Base-by-base conservation (phyloP, 2,329 filamentous ascomycete species). In the Fusarium mexicanum region DNA sequence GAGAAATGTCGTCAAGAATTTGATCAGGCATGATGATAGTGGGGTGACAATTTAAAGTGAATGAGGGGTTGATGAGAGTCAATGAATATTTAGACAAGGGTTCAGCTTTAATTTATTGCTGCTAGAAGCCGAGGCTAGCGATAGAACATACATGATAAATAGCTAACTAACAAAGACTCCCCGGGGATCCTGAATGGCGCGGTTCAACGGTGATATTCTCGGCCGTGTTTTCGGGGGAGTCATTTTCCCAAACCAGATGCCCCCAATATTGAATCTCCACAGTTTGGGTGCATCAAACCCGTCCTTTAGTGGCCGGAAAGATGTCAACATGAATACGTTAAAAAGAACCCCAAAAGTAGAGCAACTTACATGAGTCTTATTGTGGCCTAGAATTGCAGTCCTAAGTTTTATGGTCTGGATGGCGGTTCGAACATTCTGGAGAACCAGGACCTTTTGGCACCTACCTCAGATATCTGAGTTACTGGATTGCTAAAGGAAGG, bases 1-100 rank as follows among this genome's bases (percentile, higher is more conserved):
- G 96, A 47, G 96, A 98, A 79, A 99, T 98, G 83, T 99, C 96
- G 86, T 98, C 92, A 58, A 99, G 91, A 57, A 96, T 91, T 74
- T 90, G 88, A 80, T 93, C 91, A 14, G 90, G 89, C 93, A 95
- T 95, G 53, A 71, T 84, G 76, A 53, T 58, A 47, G 63, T 68
- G 71, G 71, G 64, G 75, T 77, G 65, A 69, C 20, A 22, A 38
- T 55, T 48, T 61, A 50, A 70, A 48, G 51, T 64, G 31, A 65
- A 51, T 38, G 61, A 63, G 50, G 51, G 59, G 55, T 51, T 37
- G 22, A 48, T 17, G n/a, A 59, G 26, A 22, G 17, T 37, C 14
- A 22, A 55, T 40, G 38, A 24, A 37, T 44, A 13, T 43, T 26
- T 57, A 31, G 6, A 68, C 35, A 35, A n/a, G 17, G 24, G 51